phyloP scores from a whole-genome alignment of 768 basidiomycete genomes.

The Boletus rufocinnamomeus region DNA sequence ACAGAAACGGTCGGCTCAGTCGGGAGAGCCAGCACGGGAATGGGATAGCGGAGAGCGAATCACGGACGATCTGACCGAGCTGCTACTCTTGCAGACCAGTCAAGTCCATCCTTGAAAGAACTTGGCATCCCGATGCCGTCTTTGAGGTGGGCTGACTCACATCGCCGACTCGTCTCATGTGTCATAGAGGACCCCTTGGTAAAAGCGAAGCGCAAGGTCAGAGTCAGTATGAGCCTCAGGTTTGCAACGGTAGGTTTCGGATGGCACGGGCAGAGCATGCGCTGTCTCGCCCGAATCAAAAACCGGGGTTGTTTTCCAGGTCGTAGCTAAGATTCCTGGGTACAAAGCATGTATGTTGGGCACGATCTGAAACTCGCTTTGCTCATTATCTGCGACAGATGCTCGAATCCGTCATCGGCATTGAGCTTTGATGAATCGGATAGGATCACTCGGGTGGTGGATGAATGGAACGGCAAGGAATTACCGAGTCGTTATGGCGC shows the following conservation, averaged over 20 bases:
- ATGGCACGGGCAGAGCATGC: no score
- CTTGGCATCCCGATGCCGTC: neutral
- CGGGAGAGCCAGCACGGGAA: neutral
- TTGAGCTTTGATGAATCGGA: neutral
- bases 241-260: no score
- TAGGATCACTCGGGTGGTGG: conserved; percentile 2
- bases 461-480: neutral
- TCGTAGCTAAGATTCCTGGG: no score
- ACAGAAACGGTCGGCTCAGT: neutral
- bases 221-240: neutral
- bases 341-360: no score
- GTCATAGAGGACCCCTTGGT: neutral
- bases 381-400: neutral
- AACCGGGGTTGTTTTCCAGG: no score
- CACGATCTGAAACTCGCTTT: no score
- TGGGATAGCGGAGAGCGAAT: neutral
- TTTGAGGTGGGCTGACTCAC: neutral
- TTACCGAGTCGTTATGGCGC: neutral
- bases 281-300: no score
- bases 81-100: neutral
- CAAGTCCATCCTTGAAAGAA: neutral
- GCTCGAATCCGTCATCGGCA: neutral
- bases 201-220: neutral
- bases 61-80: neutral
- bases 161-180: neutral